phyloP scores from a whole-genome alignment of 257 asterid species.

The Salvia miltiorrhiza region DNA sequence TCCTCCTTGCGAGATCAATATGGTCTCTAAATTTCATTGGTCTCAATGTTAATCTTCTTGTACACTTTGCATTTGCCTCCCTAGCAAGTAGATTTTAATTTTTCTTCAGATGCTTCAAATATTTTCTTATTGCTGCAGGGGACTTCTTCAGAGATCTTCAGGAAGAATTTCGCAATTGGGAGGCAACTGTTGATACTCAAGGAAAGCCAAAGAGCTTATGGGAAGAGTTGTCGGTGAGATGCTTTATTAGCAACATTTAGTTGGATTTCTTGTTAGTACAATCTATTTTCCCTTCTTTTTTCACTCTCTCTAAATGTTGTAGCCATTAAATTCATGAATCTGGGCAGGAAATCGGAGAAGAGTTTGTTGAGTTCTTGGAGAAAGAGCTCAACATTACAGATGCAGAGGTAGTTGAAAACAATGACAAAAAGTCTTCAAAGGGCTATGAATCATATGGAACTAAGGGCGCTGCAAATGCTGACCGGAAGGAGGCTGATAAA shows the following conservation, averaged over 20 bases:
- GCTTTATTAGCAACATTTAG: slow-evolving; percentile 13
- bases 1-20: slow-evolving; percentile 31
- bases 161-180: slow-evolving; percentile 92
- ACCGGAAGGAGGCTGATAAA: slow-evolving; percentile 27
- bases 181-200: slow-evolving; percentile 54
- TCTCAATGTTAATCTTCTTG: slow-evolving; percentile 22
- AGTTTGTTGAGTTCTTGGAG: slow-evolving; percentile 92
- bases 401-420: slow-evolving; percentile 34
- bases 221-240: slow-evolving; percentile 87
- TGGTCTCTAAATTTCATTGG: slow-evolving; percentile 27
- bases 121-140: slow-evolving; percentile 40
- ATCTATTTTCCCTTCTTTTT: not conserved
- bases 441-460: slow-evolving; percentile 28
- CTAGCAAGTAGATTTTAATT: not conserved
- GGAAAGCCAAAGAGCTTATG: slow-evolving; percentile 90
- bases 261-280: not conserved
- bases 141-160: slow-evolving; percentile 93
- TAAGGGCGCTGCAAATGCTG: slow-evolving; percentile 25
- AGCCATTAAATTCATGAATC: not conserved
- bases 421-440: slow-evolving; percentile 22
- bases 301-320: not conserved
- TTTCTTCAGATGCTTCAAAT: slow-evolving; percentile 24
- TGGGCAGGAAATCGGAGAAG: slow-evolving; percentile 87
- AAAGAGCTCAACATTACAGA: slow-evolving; percentile 73
- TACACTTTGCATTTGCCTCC: slow-evolving; percentile 3